phyloP scores from a whole-genome alignment of 805 yeast species.

The Wickerhamiella vanderwaltii region DNA sequence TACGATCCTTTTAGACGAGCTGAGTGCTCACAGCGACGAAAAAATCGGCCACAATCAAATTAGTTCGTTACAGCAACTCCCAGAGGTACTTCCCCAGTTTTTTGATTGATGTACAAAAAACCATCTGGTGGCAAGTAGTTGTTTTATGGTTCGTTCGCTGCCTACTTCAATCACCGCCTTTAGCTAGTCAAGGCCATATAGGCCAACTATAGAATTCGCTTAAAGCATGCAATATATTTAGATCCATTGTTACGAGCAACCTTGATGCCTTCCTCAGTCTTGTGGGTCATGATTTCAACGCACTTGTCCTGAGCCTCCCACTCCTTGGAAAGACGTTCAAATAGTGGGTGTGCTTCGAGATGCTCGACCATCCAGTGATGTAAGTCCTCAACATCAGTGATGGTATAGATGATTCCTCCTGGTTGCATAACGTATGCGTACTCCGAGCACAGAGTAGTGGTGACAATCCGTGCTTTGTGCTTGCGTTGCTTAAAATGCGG shows the following conservation, averaged over 20 bases:
- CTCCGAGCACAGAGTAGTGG: slow-evolving; percentile 77
- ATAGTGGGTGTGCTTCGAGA: slow-evolving; percentile 79
- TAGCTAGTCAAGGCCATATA: too few species aligned
- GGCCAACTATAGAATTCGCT: neutral
- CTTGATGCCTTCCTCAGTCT: slow-evolving; percentile 98
- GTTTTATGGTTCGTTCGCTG: neutral
- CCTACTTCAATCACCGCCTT: neutral
- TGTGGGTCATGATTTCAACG: slow-evolving; percentile 72
- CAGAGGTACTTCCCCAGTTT: slow-evolving; percentile 34
- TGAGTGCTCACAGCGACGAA: slow-evolving; percentile 37
- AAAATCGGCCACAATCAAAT: slow-evolving; percentile 39
- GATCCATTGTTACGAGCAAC: slow-evolving; percentile 81
- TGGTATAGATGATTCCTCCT: slow-evolving; percentile 84
- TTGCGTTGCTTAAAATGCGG: slow-evolving; percentile 97
- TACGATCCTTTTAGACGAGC: slow-evolving; percentile 65
- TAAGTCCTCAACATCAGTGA: slow-evolving; percentile 87
- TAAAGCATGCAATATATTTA: slow-evolving; percentile 78
- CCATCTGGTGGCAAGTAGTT: neutral
- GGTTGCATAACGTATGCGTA: slow-evolving; percentile 82
- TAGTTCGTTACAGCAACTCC: slow-evolving; percentile 45
- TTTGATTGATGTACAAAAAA: slow-evolving; percentile 26
- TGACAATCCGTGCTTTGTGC: slow-evolving; percentile 92
- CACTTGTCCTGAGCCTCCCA: slow-evolving; percentile 76
- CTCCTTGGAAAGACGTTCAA: slow-evolving; percentile 62
- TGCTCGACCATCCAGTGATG: slow-evolving; percentile 96